Conservation (phyloP, 352 stramenopile genomes). For the Globisporangium emineosum region DNA sequence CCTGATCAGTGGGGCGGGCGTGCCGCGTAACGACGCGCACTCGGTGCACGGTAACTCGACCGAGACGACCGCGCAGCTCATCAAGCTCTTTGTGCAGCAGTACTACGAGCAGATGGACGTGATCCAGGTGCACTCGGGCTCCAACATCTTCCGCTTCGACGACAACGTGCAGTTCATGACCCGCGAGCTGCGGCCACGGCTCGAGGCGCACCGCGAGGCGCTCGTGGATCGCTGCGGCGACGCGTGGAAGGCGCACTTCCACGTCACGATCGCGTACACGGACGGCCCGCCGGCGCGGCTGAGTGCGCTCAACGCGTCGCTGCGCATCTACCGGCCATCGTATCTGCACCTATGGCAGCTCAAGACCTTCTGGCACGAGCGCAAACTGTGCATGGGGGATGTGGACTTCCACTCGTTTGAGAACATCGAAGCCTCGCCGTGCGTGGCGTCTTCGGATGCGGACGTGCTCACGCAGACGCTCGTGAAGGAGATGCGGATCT, state of each 20-base stretch:
- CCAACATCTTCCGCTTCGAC: constrained; percentile 95
- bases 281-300: constrained; percentile 94
- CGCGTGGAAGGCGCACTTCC: constrained; percentile 93
- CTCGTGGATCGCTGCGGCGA: constrained; percentile 89
- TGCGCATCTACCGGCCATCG: constrained; percentile 92
- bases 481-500: constrained; percentile 91
- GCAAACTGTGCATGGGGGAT: constrained; percentile 92
- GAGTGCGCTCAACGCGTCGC: constrained; percentile 94
- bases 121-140: constrained; percentile 93
- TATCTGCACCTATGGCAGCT: constrained; percentile 99
- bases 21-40: constrained; percentile 92
- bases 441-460: constrained; percentile 78
- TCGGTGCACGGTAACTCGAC: constrained; percentile 94
- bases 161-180: constrained; percentile 98
- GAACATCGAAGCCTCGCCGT: constrained; percentile 95
- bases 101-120: constrained; percentile 93
- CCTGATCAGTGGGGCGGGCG: constrained; percentile 95
- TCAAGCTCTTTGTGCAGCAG: constrained; percentile 90
- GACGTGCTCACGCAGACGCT: constrained; percentile 84
- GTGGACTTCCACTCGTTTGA: constrained; percentile 97
- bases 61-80: constrained; percentile 89
- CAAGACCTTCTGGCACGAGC: constrained; percentile 99
- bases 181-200: constrained; percentile 90
- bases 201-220: constrained; percentile 93
- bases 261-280: constrained; percentile 95